These are phyloP conservation scores for Fusarium verrucosum DNA, from an alignment of 2,329 filamentous ascomycete genomes.

Conservation along the genomic window DNA sequence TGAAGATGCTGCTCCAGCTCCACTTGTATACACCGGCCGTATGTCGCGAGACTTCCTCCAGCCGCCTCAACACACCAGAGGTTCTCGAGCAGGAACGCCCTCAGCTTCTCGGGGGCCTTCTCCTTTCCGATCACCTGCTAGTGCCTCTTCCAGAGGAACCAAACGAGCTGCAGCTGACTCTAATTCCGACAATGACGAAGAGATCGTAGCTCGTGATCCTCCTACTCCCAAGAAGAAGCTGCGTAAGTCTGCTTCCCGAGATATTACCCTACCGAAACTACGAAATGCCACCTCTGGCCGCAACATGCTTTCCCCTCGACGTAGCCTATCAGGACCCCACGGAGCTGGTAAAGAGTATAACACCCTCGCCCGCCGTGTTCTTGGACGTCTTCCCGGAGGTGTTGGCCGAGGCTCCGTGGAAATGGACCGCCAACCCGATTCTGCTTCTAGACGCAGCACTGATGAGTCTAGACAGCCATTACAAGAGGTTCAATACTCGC, in stretches of 20 bases:
- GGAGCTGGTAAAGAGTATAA: constrained; percentile 36
- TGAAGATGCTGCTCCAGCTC: constrained; percentile 33
- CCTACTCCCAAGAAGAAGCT: constrained; percentile 59
- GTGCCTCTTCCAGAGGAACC: constrained; percentile 57
- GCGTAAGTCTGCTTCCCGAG: constrained; percentile 60
- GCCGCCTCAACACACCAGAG: constrained; percentile 43
- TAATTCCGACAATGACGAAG: constrained; percentile 49
- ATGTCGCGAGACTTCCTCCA: constrained; percentile 30
- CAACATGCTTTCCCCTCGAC: constrained; percentile 37
- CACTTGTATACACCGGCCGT: constrained; percentile 27
- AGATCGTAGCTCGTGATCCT: constrained; percentile 30
- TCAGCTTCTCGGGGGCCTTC: constrained; percentile 31
- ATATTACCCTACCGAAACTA: constrained; percentile 52
- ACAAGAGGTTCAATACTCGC: constrained; percentile 36
- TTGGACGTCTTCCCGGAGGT: constrained; percentile 38
- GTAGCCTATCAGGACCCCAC: constrained; percentile 43
- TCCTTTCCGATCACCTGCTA: constrained; percentile 48
- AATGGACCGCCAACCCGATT: constrained; percentile 17
- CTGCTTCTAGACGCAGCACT: constrained; percentile 31
- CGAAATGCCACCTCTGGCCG: constrained; percentile 44
- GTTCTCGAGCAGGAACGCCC: constrained; percentile 38
- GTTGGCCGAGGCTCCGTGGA: constrained; percentile 33
- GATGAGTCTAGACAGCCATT: constrained; percentile 29
- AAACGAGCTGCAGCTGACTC: constrained; percentile 58
- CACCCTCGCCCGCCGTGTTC: constrained; percentile 42